These are phyloP conservation scores for Triticum timopheevii DNA, from an alignment of 176 grass and related monocot genomes.

Conservation along the genomic window DNA sequence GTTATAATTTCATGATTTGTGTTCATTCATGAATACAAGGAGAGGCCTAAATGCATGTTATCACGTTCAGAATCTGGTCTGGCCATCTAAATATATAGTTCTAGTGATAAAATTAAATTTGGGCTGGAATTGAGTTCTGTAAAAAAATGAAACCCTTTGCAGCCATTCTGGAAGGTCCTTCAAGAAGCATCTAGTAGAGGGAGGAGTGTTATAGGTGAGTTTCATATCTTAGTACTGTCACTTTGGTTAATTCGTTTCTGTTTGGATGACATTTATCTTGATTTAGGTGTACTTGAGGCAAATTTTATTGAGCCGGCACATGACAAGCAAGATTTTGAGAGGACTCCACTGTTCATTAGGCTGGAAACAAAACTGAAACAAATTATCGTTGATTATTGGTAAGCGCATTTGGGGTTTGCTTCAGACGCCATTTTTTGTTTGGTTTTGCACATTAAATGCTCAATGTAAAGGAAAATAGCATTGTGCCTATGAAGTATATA, in stretches of 20 bases:
- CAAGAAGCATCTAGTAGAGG: constrained; percentile 96
- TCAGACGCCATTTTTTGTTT: neutral
- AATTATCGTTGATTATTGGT: constrained; percentile 92
- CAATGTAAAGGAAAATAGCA: neutral
- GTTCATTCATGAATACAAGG: constrained; percentile 5
- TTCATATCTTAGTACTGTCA: constrained; percentile 22
- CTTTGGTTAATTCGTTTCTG: neutral
- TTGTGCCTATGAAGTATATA: constrained; percentile 5
- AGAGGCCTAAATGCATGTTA: neutral
- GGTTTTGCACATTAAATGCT: neutral
- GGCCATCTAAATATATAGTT: neutral
- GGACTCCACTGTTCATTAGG: constrained; percentile 85
- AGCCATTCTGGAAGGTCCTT: constrained; percentile 99
- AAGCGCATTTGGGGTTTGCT: constrained; percentile 26
- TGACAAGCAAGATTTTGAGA: constrained; percentile 99
- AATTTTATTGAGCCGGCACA: constrained; percentile 99
- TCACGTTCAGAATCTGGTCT: neutral
- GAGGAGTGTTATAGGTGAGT: constrained; percentile 86
- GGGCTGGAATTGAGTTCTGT: neutral
- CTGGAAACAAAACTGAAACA: constrained; percentile 84
- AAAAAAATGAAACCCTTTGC: neutral
- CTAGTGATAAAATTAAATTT: neutral
- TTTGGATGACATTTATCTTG: constrained; percentile 22
- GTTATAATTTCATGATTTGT: constrained; percentile 11
- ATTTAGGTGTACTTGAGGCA: constrained; percentile 92